A percentile compares a stretch with the other conserved stretches of the same genome.
phyloP scores from a whole-genome alignment of 805 yeast genomes.

The Ogataea corticis region DNA sequence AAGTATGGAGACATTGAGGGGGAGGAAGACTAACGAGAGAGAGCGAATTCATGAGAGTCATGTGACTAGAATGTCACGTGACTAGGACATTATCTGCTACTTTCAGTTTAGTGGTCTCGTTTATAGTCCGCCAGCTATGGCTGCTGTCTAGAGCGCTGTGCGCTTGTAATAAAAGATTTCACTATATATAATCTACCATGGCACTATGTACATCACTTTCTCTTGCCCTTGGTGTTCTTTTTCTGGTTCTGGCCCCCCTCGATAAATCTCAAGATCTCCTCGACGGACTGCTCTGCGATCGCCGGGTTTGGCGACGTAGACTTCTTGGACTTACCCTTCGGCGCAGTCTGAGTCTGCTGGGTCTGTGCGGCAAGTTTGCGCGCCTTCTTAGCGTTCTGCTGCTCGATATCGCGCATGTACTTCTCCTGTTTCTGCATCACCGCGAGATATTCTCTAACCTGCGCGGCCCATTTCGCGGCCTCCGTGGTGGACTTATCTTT shows the following conservation, averaged over 20 bases:
- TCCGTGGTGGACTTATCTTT: slow-evolving; percentile 69
- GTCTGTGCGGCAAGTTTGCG: slow-evolving; percentile 18
- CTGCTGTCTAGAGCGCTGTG: too few relatives aligned
- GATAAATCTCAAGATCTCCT: slow-evolving; percentile 70
- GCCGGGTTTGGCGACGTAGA: slow-evolving; percentile 46
- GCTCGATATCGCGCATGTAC: slow-evolving; percentile 29
- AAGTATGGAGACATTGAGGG: slow-evolving; percentile 70
- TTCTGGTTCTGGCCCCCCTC: slow-evolving; percentile 49
- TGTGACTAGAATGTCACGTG: too few relatives aligned
- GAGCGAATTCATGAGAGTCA: too few relatives aligned
- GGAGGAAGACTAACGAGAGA: slow-evolving; percentile 42
- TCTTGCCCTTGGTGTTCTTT: slow-evolving; percentile 32
- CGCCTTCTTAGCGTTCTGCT: slow-evolving; percentile 24
- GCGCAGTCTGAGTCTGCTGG: slow-evolving; percentile 19
- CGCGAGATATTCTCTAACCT: slow-evolving; percentile 51
- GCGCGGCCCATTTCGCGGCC: slow-evolving; percentile 61
- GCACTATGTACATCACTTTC: slow-evolving; percentile 17
- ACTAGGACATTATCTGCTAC: too few relatives aligned
- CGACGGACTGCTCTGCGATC: slow-evolving; percentile 65
- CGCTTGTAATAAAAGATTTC: too few relatives aligned
- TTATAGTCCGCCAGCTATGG: too few relatives aligned
- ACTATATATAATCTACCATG: too few relatives aligned
- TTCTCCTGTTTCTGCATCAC: slow-evolving; percentile 45
- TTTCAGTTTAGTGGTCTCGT: too few relatives aligned
- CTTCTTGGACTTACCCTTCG: slow-evolving; percentile 21